Percentiles rank a stretch among this genome's conserved stretches.
These are phyloP conservation scores for Cucurbita ficifolia DNA, from an alignment of 306 rosid genomes.

Conservation along the genomic window DNA sequence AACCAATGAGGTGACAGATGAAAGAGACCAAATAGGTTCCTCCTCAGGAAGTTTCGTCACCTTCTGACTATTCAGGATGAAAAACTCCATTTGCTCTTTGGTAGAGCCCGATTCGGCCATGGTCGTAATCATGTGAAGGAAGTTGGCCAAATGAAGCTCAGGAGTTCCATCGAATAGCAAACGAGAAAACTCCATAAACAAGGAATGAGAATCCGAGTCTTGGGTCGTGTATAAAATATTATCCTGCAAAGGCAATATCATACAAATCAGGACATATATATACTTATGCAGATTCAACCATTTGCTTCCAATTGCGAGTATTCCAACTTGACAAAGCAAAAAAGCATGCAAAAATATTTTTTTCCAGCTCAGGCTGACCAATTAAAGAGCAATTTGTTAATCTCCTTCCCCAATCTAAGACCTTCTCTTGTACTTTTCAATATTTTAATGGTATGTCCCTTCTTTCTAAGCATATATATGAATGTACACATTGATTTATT, in stretches of 20 bases:
- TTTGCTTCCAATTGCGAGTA: background rate
- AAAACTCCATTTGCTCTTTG: conserved; percentile 52
- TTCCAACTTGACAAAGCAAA: background rate
- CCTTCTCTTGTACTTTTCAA: background rate
- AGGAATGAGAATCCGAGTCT: conserved; percentile 55
- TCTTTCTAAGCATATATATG: background rate
- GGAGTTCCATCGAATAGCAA: conserved; percentile 49
- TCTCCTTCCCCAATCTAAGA: background rate
- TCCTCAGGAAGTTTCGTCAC: conserved; percentile 50
- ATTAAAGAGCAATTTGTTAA: background rate
- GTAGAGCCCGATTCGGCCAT: conserved; percentile 61
- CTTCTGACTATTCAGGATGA: conserved; percentile 57
- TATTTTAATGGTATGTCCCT: background rate
- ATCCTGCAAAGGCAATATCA: conserved; percentile 33
- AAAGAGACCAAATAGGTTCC: conserved; percentile 63
- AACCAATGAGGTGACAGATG: conserved; percentile 15
- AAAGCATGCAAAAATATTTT: background rate
- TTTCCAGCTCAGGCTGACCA: background rate
- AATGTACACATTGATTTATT: background rate
- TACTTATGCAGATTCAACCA: background rate
- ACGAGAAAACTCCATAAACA: conserved; percentile 74
- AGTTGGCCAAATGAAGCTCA: conserved; percentile 60
- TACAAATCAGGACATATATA: background rate
- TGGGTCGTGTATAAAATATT: conserved; percentile 36
- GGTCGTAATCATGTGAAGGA: conserved; percentile 72